A percentile compares a stretch with the other conserved stretches of the same genome.
These are phyloP conservation scores for Pseudozyma thailandica DNA, from an alignment of 1,284 basidiomycete species.

Conservation along the genomic window DNA sequence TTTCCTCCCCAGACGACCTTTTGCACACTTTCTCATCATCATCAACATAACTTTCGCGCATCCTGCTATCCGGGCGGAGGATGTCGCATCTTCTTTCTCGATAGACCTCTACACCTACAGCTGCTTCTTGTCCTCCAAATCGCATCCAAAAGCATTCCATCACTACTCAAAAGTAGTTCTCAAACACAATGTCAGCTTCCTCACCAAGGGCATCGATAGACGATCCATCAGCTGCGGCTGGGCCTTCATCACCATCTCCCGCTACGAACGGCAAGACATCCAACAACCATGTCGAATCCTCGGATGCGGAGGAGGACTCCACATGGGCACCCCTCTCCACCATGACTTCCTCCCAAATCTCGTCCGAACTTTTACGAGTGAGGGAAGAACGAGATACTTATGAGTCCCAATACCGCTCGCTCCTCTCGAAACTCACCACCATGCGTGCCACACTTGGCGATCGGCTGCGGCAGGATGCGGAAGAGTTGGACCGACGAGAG, in stretches of 20 bases:
- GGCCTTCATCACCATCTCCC: slow-evolving; percentile 5
- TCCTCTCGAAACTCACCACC: slow-evolving; percentile 86
- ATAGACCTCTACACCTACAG: no score
- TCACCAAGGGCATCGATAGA: no score
- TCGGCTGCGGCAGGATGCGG: slow-evolving; percentile 92
- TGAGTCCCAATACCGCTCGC: slow-evolving; percentile 83
- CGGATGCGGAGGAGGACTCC: slow-evolving; percentile 1
- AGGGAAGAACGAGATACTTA: slow-evolving; percentile 84
- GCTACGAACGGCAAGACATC: slow-evolving; percentile 8
- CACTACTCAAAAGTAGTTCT: no score
- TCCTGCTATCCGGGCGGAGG: no score
- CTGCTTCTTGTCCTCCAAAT: no score
- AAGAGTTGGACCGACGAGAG: slow-evolving; percentile 65
- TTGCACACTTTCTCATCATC: no score
- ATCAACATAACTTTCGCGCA: no score
- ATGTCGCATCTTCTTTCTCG: no score
- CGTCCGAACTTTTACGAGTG: slow-evolving; percentile 37
- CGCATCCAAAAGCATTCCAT: no score
- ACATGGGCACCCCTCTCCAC: slow-evolving; percentile 8
- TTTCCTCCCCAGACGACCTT: no score
- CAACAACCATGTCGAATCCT: neutral
- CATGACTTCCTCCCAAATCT: slow-evolving; percentile 17
- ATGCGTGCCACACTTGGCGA: slow-evolving; percentile 94
- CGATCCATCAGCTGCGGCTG: slow-evolving; percentile 3
- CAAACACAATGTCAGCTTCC: slow-evolving; percentile 2